Conservation (phyloP, 805 yeast species). For the Metschnikowia borealis region DNA sequence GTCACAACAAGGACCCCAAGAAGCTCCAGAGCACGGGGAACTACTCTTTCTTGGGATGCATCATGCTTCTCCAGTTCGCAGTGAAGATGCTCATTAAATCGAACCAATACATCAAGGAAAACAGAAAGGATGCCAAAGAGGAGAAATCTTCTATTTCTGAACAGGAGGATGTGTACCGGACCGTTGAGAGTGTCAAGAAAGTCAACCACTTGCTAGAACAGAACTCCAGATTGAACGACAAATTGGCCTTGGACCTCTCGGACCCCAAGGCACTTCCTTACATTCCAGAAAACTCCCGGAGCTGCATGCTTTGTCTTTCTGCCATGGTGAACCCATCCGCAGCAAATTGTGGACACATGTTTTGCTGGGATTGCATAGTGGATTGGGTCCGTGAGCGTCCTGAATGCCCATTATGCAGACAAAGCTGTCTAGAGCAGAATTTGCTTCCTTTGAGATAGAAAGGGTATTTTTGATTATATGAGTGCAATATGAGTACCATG, state of each 20-base stretch:
- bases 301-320: constrained; percentile 81
- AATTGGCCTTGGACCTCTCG: constrained; percentile 45
- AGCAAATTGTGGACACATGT: constrained; percentile 87
- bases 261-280: constrained; percentile 58
- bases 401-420: constrained; percentile 91
- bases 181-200: constrained; percentile 12
- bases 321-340: constrained; percentile 78
- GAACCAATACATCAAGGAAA: constrained; percentile 18
- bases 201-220: constrained; percentile 6
- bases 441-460: constrained; percentile 46
- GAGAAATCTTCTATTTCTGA: neutral
- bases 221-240: constrained; percentile 2
- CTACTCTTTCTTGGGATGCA: constrained; percentile 70
- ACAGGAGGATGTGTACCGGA: constrained; percentile 3
- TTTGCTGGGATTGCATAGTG: constrained; percentile 86
- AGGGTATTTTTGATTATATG: neutral
- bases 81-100: constrained; percentile 40
- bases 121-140: neutral
- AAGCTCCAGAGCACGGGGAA: constrained; percentile 47
- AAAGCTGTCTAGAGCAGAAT: constrained; percentile 57
- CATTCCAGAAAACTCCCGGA: constrained; percentile 65
- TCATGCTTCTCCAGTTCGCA: constrained; percentile 51
- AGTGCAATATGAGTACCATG: neutral
- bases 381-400: constrained; percentile 87
- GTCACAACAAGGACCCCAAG: constrained; percentile 50